These are phyloP conservation scores for Glarea lozoyensis DNA, from an alignment of 495 filamentous ascomycete genomes.

Conservation along the genomic window DNA sequence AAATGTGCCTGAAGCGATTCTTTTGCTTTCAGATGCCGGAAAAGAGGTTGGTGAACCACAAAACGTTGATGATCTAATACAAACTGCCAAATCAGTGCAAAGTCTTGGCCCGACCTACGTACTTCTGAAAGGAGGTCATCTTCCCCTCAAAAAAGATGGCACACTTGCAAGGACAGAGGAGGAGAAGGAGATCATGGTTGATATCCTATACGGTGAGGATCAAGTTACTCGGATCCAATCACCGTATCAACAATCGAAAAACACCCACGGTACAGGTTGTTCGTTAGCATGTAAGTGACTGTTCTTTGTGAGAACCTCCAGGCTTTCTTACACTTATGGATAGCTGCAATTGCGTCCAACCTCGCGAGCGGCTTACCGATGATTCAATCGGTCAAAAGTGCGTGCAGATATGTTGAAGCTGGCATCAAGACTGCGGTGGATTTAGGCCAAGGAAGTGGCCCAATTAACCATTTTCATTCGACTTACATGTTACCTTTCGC, in stretches of 20 bases:
- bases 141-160: slow-evolving; percentile 61
- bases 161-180: slow-evolving; percentile 40
- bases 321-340: slow-evolving; percentile 2
- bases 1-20: slow-evolving; percentile 80
- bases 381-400: slow-evolving; percentile 54
- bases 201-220: slow-evolving; percentile 60
- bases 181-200: slow-evolving; percentile 58
- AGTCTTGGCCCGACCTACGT: slow-evolving; percentile 67
- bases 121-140: slow-evolving; percentile 86
- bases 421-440: slow-evolving; percentile 70
- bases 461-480: slow-evolving; percentile 93
- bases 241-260: slow-evolving; percentile 57
- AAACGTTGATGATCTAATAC: slow-evolving; percentile 50
- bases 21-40: slow-evolving; percentile 57
- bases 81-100: slow-evolving; percentile 58
- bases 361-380: slow-evolving; percentile 55
- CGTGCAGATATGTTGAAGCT: slow-evolving; percentile 72
- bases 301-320: not conserved
- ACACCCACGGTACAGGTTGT: slow-evolving; percentile 94
- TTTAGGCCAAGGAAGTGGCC: slow-evolving; percentile 74
- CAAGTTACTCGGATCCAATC: slow-evolving; percentile 52
- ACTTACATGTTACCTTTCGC: slow-evolving; percentile 69
- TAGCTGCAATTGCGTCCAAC: slow-evolving; percentile 82
- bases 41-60: slow-evolving; percentile 37
- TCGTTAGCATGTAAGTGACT: slow-evolving; percentile 71